Evolutionary conservation across 495 filamentous ascomycete genomes (phyloP).

Genomic region (Penicillium goetzii): DNA sequence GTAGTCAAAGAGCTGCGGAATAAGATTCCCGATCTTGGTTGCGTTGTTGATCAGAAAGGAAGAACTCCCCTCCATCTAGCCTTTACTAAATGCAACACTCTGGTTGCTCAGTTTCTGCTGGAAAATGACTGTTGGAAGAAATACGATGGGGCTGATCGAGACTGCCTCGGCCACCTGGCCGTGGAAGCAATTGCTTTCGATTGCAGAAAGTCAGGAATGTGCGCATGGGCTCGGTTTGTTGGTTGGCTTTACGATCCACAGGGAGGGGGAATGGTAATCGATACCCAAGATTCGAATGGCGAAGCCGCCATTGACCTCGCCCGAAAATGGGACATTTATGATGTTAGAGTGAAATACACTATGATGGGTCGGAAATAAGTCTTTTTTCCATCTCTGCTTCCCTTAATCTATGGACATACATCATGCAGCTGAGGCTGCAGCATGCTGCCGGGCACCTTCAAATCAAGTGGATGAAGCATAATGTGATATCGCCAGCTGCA

Average conservation of each 20-base stretch:
- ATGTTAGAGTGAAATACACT: slow-evolving; percentile 8
- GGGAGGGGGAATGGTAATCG: slow-evolving; percentile 4
- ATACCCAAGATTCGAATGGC: slow-evolving; percentile 6
- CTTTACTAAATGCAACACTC: slow-evolving; percentile 8
- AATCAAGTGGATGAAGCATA: too few species aligned
- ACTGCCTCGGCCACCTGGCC: slow-evolving; percentile 5
- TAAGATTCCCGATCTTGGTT: too few species aligned
- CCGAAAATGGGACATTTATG: slow-evolving; percentile 7
- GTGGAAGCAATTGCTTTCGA: slow-evolving; percentile 11
- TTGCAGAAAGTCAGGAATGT: slow-evolving; percentile 8
- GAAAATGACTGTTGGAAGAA: slow-evolving; percentile 8
- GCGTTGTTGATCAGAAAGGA: too few species aligned
- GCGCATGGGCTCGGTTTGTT: neutral
- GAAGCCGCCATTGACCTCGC: slow-evolving; percentile 5
- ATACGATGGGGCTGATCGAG: slow-evolving; percentile 7
- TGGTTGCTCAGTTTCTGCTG: slow-evolving; percentile 8
- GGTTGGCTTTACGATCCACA: neutral
- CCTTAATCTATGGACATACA: too few species aligned
- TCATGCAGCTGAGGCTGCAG: too few species aligned
- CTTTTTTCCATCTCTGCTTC: too few species aligned
- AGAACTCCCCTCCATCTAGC: slow-evolving; percentile 9
- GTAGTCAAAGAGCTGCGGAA: neutral
- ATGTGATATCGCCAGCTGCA: too few species aligned
- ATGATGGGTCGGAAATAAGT: neutral
- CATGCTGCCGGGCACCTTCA: too few species aligned